These are phyloP conservation scores for Penicillium decumbens DNA, from an alignment of 2,329 filamentous ascomycete species.

Conservation along the genomic window DNA sequence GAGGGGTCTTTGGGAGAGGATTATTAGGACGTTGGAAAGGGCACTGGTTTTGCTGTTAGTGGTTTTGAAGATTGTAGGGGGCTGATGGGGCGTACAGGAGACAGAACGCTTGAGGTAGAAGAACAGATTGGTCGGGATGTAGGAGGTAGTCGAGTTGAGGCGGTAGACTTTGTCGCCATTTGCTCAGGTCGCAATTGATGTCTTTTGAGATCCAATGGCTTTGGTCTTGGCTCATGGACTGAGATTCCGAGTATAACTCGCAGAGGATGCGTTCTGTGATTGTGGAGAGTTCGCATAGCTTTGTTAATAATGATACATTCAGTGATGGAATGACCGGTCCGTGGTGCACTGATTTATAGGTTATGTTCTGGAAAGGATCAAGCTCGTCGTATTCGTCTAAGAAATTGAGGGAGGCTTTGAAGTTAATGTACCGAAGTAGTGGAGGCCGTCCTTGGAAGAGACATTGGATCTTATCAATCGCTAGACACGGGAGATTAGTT, in stretches of 20 bases:
- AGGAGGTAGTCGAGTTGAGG: constrained; percentile 21
- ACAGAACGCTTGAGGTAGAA: constrained; percentile 21
- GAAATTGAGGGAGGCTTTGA: constrained; percentile 44
- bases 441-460: constrained; percentile 53
- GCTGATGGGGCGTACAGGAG: constrained; percentile 13
- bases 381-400: constrained; percentile 39
- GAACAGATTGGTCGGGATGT: constrained; percentile 18
- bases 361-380: constrained; percentile 47
- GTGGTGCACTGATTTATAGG: constrained; percentile 22
- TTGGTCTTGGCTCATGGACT: constrained; percentile 11
- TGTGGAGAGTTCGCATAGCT: constrained; percentile 32
- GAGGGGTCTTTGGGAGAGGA: constrained; percentile 44
- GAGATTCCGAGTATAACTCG: constrained; percentile 29
- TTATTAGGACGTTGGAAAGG: constrained; percentile 41
- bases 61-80: not conserved
- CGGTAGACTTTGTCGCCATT: constrained; percentile 25
- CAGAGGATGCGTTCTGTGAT: constrained; percentile 36
- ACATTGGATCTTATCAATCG: constrained; percentile 51
- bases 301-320: constrained; percentile 24
- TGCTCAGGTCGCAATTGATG: constrained; percentile 21
- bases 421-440: constrained; percentile 43
- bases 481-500: not conserved
- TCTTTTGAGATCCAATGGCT: constrained; percentile 15
- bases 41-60: constrained; percentile 11
- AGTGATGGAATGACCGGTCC: constrained; percentile 14